Evolutionary conservation across 2,329 filamentous ascomycete species (phyloP), one percentile per base, ranked within the genome.

Genomic region (Metarhizium rileyi): DNA sequence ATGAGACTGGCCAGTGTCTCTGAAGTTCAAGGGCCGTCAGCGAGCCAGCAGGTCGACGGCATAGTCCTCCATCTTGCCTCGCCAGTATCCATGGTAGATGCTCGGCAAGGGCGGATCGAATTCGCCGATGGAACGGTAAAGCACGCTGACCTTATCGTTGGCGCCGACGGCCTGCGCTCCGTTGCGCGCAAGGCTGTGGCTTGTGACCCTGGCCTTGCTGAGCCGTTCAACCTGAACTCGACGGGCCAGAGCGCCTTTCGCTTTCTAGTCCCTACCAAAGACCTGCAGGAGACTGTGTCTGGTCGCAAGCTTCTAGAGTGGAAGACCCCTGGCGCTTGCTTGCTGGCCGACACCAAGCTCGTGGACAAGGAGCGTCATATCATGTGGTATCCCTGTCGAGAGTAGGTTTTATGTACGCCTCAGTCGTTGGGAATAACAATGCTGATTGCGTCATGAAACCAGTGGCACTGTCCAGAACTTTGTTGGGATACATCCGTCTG

Each of bases 331-430:
- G 50, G 50, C 6, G 27, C 25, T 6, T 40, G 38, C 26, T 22
- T 49, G 35, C 23, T 47, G 6, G 44, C 44, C n/a, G 50, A 52
- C 43, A 52, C 50, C 18, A 23, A 38, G 16, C 41, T 28, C 25
- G 41, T 25, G 38, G 35, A 49, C 20, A 44, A 14, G 23, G 47
- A 49, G 18, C 47, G 50, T 16, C 47, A 46, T 25, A 46, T 52
- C n/a, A 38, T 49, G 28, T 52, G 50, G 50, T 52, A 52, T 49
- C 25, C 47, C 20, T 52, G 50, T 40, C 42, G 50, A 42, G 47
- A 46, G 47, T 49, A 45, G 9, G 47, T 44, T 9, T 14, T 18
- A 38, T 16, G 16, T 35, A 10, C 3, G 12, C 10, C 10, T 5
- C 41, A 44, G 8, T 44, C 20, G 3, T 23, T 5, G 4, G 30